Evolutionary conservation across 495 filamentous ascomycete genomes (phyloP), one percentile per base, ranked within the genome.

Genomic region (Geoglossum glabrum): DNA sequence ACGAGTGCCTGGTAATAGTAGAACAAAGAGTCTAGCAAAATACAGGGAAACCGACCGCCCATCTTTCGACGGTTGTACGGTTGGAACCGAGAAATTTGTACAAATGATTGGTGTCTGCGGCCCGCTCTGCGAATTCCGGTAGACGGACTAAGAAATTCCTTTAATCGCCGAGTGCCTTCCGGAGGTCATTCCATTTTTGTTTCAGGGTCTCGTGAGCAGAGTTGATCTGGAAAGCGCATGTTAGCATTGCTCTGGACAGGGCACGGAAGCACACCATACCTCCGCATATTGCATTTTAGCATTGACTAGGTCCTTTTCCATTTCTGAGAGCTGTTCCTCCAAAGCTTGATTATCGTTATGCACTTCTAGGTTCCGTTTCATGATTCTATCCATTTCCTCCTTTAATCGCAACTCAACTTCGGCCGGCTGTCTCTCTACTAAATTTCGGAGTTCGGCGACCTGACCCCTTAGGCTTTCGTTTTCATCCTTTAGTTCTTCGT

Each of bases 231-330:
- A 26, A 69, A n/a, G n/a, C n/a, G 40, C 0, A 45, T 19, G 10
- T 38, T 40, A 56, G 28, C 13, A 15, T 28, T 33, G 13, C 25
- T n/a, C 11, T 17, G 17, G 25, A 19, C 33, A 34, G 19, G 15
- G 55, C 43, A 17, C 45, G 19, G 50, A 33, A 28, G 25, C 33
- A 65, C 13, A 40, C 70, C 77, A 68, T 77, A 96, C 92, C 83
- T 95, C 87, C 30, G 92, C 92, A 72, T 85, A 85, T 62, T 79
- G 76, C 88, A 99, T 87, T 77, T 99, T 99, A 0, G 88, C 89
- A 63, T 84, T 78, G 59, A 99, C 93, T 50, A 99, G 71, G 64
- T 83, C 81, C 70, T 90, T 89, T 74, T 97, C 92, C 78, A 99
- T 92, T 58, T 96, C 92, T 31, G 79, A 78, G 78, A 93, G 80